A percentile compares a stretch with the other conserved stretches of the same genome.
Conservation (phyloP, 148 eudicot species). For the Spergularia marina region DNA sequence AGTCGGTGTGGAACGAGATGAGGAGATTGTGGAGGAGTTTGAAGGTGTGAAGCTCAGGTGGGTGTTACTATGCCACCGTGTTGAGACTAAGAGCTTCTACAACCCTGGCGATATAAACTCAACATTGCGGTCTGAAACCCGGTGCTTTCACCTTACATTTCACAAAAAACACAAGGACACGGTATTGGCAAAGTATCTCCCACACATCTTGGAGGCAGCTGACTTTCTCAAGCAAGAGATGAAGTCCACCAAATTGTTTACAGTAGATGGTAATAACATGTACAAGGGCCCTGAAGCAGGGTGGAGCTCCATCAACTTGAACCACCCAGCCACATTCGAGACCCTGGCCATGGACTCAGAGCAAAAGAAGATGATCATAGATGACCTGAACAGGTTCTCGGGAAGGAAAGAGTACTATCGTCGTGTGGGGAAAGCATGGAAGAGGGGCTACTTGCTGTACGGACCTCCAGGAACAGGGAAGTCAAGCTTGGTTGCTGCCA, state of each 20-base stretch:
- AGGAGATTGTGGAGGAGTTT: constrained; percentile 33
- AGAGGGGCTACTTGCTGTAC: constrained; percentile 56
- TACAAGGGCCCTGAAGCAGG: not conserved
- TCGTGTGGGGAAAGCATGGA: constrained; percentile 60
- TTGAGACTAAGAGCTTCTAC: too few relatives aligned
- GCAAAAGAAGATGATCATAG: constrained; percentile 29
- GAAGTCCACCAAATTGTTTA: constrained; percentile 41
- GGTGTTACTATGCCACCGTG: constrained; percentile 13
- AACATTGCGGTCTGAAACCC: constrained; percentile 26
- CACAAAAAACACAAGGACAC: constrained; percentile 27
- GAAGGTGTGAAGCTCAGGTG: constrained; percentile 34
- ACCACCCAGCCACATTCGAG: constrained; percentile 52
- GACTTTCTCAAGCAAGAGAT: constrained; percentile 25
- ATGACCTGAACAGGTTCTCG: constrained; percentile 43
- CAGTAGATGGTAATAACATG: constrained; percentile 18
- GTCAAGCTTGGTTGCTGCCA: constrained; percentile 57
- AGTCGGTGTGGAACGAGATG: constrained; percentile 36
- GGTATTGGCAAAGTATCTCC: constrained; percentile 40
- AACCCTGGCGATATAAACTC: too few relatives aligned
- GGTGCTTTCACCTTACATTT: constrained; percentile 31
- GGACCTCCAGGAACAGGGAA: constrained; percentile 65
- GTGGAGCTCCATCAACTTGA: constrained; percentile 43
- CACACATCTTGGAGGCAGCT: constrained; percentile 26
- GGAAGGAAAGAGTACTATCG: constrained; percentile 42
- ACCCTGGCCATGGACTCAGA: constrained; percentile 45